Percentiles rank a stretch among this genome's conserved stretches.
These are phyloP conservation scores for Ceratorhiza oryzae-sativae DNA, from an alignment of 1,284 basidiomycete species.

Conservation along the genomic window DNA sequence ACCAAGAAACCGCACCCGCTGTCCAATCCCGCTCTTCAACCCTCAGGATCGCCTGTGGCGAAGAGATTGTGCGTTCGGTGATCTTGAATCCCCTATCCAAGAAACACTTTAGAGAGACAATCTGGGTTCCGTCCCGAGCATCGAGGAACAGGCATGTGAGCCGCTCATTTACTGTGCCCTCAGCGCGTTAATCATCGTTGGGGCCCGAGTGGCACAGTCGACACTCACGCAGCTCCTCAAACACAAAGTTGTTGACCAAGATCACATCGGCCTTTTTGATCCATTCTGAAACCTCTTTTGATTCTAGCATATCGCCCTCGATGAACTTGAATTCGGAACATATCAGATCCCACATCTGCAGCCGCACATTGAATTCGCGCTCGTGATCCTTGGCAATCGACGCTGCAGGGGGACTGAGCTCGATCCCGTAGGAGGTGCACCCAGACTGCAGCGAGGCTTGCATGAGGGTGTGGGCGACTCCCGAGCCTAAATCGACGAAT, in stretches of 20 bases:
- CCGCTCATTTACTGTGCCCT: constrained; percentile 42
- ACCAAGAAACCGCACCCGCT: constrained; percentile 41
- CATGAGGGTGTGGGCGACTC: constrained; percentile 44
- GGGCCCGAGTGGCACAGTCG: not conserved
- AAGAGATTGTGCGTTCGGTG: constrained; percentile 42
- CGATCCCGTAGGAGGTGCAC: constrained; percentile 43
- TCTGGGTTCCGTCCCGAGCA: constrained; percentile 42
- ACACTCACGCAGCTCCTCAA: constrained; percentile 43
- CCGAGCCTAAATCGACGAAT: constrained; percentile 44
- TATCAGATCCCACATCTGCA: constrained; percentile 44
- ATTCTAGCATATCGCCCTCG: constrained; percentile 43
- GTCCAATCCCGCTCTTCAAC: constrained; percentile 41
- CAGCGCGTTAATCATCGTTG: constrained; percentile 6
- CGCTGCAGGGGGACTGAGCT: constrained; percentile 42
- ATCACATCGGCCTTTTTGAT: constrained; percentile 44
- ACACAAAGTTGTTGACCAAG: constrained; percentile 45
- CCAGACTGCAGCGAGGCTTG: constrained; percentile 45
- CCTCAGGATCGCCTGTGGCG: constrained; percentile 41
- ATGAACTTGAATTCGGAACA: constrained; percentile 39
- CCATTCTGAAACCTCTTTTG: constrained; percentile 41
- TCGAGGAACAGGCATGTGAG: constrained; percentile 44
- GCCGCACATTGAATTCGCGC: constrained; percentile 40
- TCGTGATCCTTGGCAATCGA: constrained; percentile 42
- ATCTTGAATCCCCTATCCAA: constrained; percentile 41
- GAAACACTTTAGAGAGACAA: constrained; percentile 44